These are phyloP conservation scores for Cadophora luteo-olivacea DNA, from an alignment of 2,329 filamentous ascomycete genomes.

Conservation along the genomic window DNA sequence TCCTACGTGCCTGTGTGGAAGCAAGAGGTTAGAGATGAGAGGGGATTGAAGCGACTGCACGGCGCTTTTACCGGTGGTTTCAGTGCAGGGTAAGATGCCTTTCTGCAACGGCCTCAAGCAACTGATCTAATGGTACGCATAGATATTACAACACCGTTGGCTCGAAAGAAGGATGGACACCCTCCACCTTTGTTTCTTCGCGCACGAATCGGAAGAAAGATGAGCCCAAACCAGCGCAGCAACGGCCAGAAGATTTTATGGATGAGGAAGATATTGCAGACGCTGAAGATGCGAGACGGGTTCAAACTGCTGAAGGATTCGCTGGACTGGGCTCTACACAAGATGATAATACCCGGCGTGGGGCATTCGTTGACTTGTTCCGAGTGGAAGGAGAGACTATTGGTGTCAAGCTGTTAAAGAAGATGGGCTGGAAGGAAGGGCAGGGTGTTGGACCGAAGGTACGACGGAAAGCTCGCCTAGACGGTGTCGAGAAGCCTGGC, in stretches of 20 bases:
- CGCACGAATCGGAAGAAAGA: slow-evolving; percentile 78
- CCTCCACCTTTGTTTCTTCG: slow-evolving; percentile 90
- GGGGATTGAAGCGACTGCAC: slow-evolving; percentile 87
- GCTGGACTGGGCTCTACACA: slow-evolving; percentile 75
- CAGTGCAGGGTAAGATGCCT: slow-evolving; percentile 80
- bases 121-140: slow-evolving; percentile 39
- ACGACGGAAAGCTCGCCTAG: slow-evolving; percentile 74
- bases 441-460: slow-evolving; percentile 92
- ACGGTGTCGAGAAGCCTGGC: slow-evolving; percentile 52
- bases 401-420: slow-evolving; percentile 82
- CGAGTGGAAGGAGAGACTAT: slow-evolving; percentile 79
- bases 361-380: slow-evolving; percentile 73
- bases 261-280: slow-evolving; percentile 95
- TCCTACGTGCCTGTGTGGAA: slow-evolving; percentile 97
- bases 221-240: slow-evolving; percentile 57
- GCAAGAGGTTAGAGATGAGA: slow-evolving; percentile 94
- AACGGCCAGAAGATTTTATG: slow-evolving; percentile 92
- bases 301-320: slow-evolving; percentile 78
- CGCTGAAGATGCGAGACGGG: slow-evolving; percentile 75
- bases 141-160: slow-evolving; percentile 98
- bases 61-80: slow-evolving; percentile 97
- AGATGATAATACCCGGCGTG: slow-evolving; percentile 57
- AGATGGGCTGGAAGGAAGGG: slow-evolving; percentile 95
- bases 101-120: background rate
- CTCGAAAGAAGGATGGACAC: slow-evolving; percentile 97